These are phyloP conservation scores for Digitaria exilis DNA, from an alignment of 202 grass and related monocot genomes.

Conservation along the genomic window DNA sequence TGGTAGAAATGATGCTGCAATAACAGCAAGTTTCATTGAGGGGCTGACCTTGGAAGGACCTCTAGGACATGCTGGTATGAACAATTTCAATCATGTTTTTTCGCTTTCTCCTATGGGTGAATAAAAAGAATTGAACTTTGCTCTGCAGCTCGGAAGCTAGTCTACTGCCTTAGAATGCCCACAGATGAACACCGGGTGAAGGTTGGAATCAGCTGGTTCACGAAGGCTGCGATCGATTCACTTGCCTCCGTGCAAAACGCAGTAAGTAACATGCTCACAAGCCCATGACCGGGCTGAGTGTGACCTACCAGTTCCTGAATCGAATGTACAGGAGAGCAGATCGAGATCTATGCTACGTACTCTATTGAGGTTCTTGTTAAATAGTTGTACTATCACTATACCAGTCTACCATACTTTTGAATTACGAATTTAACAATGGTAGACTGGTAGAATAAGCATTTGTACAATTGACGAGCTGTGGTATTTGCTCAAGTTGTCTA, in stretches of 20 bases:
- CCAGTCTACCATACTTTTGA: background rate
- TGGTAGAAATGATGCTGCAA: constrained; percentile 74
- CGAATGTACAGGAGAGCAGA: background rate
- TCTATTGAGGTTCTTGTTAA: background rate
- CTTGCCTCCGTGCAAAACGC: constrained; percentile 69
- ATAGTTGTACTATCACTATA: background rate
- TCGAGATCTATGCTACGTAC: background rate
- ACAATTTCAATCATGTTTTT: background rate
- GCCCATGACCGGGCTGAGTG: constrained; percentile 34
- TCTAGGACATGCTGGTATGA: constrained; percentile 85
- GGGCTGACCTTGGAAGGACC: constrained; percentile 89
- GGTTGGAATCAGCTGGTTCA: constrained; percentile 91
- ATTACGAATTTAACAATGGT: background rate
- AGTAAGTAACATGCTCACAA: constrained; percentile 58
- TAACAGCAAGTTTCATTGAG: constrained; percentile 90
- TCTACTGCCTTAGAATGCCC: constrained; percentile 88
- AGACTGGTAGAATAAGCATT: background rate
- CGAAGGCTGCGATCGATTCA: constrained; percentile 78
- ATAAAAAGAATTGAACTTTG: background rate
- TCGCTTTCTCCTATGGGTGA: background rate
- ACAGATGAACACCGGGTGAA: constrained; percentile 88
- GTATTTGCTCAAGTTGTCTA: background rate
- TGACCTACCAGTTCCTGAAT: background rate
- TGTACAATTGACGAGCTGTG: background rate
- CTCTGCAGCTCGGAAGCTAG: constrained; percentile 82